Evolutionary conservation across 1,284 basidiomycete species (phyloP).

Genomic region (Cryptococcus deneoformans): DNA sequence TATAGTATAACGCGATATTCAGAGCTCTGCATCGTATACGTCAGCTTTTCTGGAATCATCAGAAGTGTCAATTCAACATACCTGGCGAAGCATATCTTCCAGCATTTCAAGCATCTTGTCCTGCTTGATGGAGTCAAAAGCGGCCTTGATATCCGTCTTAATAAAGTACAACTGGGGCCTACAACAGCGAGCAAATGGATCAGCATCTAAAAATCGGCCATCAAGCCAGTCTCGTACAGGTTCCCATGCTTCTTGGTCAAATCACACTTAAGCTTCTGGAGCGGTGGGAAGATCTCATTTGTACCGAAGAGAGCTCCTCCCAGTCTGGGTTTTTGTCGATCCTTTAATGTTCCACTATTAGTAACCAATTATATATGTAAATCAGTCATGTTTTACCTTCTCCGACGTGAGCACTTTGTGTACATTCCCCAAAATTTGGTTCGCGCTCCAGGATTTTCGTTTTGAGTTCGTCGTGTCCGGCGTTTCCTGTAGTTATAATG

Average conservation of each 20-base stretch:
- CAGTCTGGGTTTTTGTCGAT: conserved; percentile 60
- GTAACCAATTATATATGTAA: background rate
- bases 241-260: conserved; percentile 54
- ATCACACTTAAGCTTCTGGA: conserved; percentile 67
- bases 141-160: conserved; percentile 92
- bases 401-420: conserved; percentile 84
- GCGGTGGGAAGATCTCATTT: conserved; percentile 70
- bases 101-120: conserved; percentile 77
- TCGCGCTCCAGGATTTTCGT: conserved; percentile 45
- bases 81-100: conserved; percentile 68
- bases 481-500: background rate
- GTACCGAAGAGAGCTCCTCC: conserved; percentile 80
- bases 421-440: conserved; percentile 75
- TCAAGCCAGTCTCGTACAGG: conserved; percentile 54
- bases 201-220: background rate
- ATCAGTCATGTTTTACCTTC: conserved; percentile 56
- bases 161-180: conserved; percentile 90
- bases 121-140: conserved; percentile 97
- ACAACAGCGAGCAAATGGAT: background rate
- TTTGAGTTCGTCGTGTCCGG: background rate
- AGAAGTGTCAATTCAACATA: conserved; percentile 37
- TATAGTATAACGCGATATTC: conserved; percentile 41
- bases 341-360: conserved; percentile 51
- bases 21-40: conserved; percentile 18
- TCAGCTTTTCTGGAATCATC: background rate